Conservation (phyloP, 2,329 filamentous ascomycete genomes). For the Lecanicillium sp. region DNA sequence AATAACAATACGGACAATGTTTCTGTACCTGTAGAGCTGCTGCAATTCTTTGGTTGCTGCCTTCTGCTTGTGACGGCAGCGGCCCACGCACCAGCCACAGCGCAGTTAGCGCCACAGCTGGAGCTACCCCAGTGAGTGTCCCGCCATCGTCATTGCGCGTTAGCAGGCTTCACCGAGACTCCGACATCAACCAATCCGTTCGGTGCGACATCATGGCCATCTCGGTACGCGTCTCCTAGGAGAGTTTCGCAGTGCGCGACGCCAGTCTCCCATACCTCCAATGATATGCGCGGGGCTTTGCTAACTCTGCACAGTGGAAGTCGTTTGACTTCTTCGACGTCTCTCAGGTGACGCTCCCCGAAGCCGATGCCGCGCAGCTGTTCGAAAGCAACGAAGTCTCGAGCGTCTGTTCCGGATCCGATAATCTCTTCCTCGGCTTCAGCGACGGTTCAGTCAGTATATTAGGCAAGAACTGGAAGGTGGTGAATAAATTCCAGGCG, state of each 20-base stretch:
- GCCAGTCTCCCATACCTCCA: background rate
- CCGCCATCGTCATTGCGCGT: constrained; percentile 13
- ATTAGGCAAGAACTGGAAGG: constrained; percentile 79
- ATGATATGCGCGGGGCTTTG: background rate
- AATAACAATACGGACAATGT: too few species aligned
- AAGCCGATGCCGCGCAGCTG: constrained; percentile 71
- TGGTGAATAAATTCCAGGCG: constrained; percentile 79
- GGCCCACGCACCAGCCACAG: constrained; percentile 2
- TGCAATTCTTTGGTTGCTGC: too few species aligned
- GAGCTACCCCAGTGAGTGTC: constrained; percentile 11
- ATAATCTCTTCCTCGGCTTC: constrained; percentile 83
- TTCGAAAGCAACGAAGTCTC: constrained; percentile 80
- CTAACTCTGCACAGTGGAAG: constrained; percentile 68
- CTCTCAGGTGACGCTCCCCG: constrained; percentile 70
- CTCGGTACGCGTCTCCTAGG: constrained; percentile 16
- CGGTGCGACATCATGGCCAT: constrained; percentile 20
- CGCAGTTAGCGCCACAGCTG: background rate
- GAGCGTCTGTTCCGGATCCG: constrained; percentile 77
- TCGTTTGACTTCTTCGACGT: constrained; percentile 99
- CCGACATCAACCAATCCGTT: background rate
- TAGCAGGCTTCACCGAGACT: background rate
- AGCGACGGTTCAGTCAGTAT: constrained; percentile 83
- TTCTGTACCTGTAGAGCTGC: too few species aligned
- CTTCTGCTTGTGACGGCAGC: too few species aligned
- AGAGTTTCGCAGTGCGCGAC: background rate